These are phyloP conservation scores for Spinellus fusiger DNA, from an alignment of 192 early-diverging fungal genomes.

Conservation along the genomic window DNA sequence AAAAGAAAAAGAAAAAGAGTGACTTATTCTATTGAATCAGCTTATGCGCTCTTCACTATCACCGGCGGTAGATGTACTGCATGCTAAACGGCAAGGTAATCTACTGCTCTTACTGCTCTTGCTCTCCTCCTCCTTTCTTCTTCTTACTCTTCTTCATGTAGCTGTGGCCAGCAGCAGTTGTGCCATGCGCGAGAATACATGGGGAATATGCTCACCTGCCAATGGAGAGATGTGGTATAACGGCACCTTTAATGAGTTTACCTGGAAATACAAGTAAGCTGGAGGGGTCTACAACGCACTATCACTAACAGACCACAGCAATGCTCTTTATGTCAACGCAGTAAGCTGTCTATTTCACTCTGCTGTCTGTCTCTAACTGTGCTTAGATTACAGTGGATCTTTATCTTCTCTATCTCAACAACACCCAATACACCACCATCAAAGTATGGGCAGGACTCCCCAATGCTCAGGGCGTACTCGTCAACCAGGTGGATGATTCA, in stretches of 20 bases:
- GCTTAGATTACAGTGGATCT: neutral
- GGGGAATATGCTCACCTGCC: conserved; percentile 20
- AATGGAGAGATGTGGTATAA: conserved; percentile 20
- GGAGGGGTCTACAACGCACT: neutral
- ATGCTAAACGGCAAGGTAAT: conserved; percentile 13
- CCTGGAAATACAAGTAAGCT: conserved; percentile 36
- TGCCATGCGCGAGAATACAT: conserved; percentile 7
- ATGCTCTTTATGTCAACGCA: conserved; percentile 5
- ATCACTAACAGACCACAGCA: conserved; percentile 3
- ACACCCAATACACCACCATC: conserved; percentile 9
- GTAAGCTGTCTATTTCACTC: neutral
- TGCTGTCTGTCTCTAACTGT: neutral
- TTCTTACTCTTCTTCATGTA: too few species aligned
- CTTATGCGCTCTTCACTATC: too few species aligned
- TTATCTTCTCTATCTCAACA: neutral
- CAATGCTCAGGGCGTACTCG: conserved; percentile 4
- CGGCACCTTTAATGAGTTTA: conserved; percentile 20
- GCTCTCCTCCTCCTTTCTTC: too few species aligned
- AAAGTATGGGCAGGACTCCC: conserved; percentile 16
- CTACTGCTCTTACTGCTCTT: neutral
- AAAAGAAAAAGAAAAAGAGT: too few species aligned
- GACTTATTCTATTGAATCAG: too few species aligned
- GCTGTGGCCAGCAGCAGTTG: conserved; percentile 9
- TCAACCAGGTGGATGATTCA: conserved; percentile 17
- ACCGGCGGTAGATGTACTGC: too few species aligned